Conservation (phyloP, 2,329 filamentous ascomycete genomes). For the Arthrobotrys entomopaga region DNA sequence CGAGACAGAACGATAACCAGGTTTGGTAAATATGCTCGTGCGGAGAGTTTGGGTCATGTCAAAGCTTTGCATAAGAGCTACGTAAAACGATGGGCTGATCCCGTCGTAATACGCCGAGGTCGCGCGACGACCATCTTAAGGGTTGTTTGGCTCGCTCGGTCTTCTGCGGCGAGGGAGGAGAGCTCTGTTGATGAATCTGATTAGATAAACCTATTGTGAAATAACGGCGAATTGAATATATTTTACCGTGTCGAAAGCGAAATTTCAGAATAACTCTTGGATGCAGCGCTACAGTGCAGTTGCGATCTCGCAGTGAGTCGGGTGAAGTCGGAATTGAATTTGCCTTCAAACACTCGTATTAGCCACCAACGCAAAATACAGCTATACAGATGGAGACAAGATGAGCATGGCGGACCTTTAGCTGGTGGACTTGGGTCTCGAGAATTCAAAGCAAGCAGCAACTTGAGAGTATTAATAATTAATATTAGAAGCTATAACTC, state of each 20-base stretch:
- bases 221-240: slow-evolving; percentile 27
- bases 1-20: slow-evolving; percentile 4
- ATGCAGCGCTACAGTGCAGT: not conserved
- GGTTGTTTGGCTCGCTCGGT: slow-evolving; percentile 30
- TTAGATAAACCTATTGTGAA: slow-evolving; percentile 33
- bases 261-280: too few relatives aligned
- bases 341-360: not conserved
- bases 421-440: not conserved
- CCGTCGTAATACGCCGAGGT: slow-evolving; percentile 48
- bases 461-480: too few relatives aligned
- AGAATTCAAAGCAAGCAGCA: too few relatives aligned
- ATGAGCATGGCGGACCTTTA: not conserved
- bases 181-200: slow-evolving; percentile 46
- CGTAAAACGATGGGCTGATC: slow-evolving; percentile 28
- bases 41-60: slow-evolving; percentile 35
- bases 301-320: slow-evolving; percentile 39
- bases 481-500: too few relatives aligned
- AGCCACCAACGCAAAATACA: too few relatives aligned
- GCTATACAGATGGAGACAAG: too few relatives aligned
- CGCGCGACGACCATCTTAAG: slow-evolving; percentile 4
- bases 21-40: slow-evolving; percentile 44
- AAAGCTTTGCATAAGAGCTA: slow-evolving; percentile 50
- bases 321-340: slow-evolving; percentile 36
- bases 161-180: slow-evolving; percentile 19
- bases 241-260: not conserved